These are phyloP conservation scores for Globisporangium iwayamae DNA, from an alignment of 352 stramenopile genomes.

Conservation along the genomic window DNA sequence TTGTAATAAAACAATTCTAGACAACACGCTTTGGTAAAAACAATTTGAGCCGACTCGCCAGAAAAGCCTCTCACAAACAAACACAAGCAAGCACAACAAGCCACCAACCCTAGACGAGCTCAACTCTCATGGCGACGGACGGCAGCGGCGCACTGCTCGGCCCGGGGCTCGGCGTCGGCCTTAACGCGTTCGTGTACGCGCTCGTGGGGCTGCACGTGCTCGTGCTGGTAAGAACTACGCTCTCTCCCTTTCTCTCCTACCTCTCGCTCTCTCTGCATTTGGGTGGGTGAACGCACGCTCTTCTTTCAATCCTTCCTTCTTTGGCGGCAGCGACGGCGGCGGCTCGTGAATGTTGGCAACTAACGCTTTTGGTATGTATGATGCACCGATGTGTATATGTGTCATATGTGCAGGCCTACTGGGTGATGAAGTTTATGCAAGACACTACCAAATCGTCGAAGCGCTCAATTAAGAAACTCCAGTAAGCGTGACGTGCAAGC, in stretches of 20 bases:
- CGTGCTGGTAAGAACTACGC: constrained; percentile 44
- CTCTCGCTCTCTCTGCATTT: constrained; percentile 15
- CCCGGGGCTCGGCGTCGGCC: constrained; percentile 39
- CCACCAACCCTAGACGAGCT: neutral
- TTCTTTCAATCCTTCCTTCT: neutral
- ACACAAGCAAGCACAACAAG: neutral
- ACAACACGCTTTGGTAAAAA: neutral
- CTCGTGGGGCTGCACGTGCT: constrained; percentile 74
- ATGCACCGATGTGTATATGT: neutral
- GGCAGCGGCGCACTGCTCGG: constrained; percentile 23
- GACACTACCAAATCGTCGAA: constrained; percentile 35
- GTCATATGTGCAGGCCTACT: constrained; percentile 37
- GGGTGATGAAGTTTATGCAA: constrained; percentile 61
- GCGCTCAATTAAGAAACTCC: constrained; percentile 53
- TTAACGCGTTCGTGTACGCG: constrained; percentile 65
- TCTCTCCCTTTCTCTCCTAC: constrained; percentile 17
- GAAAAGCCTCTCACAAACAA: neutral
- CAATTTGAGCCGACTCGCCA: neutral
- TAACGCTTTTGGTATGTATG: constrained; percentile 1
- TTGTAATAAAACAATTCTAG: neutral
- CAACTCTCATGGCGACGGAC: neutral
- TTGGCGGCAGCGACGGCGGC: neutral
- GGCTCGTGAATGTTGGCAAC: neutral
- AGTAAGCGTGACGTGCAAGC: constrained; percentile 26
- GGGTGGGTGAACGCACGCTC: constrained; percentile 10